phyloP scores from a whole-genome alignment of 345 rosid genomes.

The Arabis alpina region DNA sequence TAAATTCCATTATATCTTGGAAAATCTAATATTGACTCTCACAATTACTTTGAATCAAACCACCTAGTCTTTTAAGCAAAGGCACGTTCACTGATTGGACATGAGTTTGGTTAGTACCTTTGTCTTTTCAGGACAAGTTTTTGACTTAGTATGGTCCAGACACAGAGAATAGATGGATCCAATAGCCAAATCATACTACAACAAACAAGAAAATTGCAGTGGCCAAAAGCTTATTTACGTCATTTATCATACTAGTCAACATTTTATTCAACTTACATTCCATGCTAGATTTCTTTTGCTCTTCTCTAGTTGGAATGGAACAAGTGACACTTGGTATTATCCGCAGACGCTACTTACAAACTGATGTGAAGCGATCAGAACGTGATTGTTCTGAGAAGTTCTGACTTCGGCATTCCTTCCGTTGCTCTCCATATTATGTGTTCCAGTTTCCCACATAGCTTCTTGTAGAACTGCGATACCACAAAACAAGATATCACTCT shows the following conservation, averaged over 20 bases:
- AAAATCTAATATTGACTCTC: not conserved
- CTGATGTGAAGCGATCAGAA: slow-evolving; percentile 46
- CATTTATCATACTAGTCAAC: not conserved
- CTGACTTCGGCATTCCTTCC: slow-evolving; percentile 50
- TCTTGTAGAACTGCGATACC: slow-evolving; percentile 77
- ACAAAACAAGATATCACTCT: slow-evolving; percentile 6
- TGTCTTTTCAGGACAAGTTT: not conserved
- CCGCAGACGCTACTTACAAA: slow-evolving; percentile 23
- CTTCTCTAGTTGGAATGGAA: not conserved
- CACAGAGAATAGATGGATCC: not conserved
- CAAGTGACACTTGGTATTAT: not conserved
- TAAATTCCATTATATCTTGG: no score
- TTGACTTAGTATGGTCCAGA: no score
- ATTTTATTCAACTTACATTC: slow-evolving; percentile 4
- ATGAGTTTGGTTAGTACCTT: not conserved
- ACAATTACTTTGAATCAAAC: not conserved
- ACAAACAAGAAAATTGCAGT: not conserved
- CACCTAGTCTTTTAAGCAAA: not conserved
- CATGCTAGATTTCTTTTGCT: not conserved
- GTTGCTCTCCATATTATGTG: slow-evolving; percentile 79
- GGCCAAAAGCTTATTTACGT: not conserved
- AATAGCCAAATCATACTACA: not conserved
- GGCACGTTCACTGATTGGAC: not conserved
- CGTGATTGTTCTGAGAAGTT: slow-evolving; percentile 51
- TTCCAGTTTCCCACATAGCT: slow-evolving; percentile 68